Base-by-base conservation (phyloP, 192 early-diverging fungal species). In the Backusella morwellensis region DNA sequence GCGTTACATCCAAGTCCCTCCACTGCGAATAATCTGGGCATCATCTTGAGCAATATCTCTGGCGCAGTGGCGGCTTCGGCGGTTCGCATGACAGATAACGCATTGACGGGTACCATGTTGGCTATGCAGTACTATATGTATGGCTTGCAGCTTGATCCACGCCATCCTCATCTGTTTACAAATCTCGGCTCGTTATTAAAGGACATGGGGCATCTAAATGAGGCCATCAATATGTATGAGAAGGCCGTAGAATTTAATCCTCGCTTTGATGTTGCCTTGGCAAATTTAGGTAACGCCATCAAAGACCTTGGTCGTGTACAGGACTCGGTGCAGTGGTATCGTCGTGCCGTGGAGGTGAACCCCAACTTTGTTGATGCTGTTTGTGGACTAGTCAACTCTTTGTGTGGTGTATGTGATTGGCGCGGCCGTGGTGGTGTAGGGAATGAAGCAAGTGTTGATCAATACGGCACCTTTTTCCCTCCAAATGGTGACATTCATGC, bases 341-440 rank as follows among this genome's bases (percentile, higher is more conserved):
- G 90, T 63, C 91, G 94, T 29, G 95, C 96, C 0, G 89, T 96
- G 14, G 89, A 90, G 35, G 91, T 91, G 69, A 96, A 95, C 72
- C 95, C 95, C 15, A 90, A 95, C 74, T 97, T 97, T 85, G 91
- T 95, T 26, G 96, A 97, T 79, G 96, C 96, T 3, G 90, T 97
- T 47, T 97, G 95, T 83, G 95, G 95, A 35, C 89, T 92, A 73
- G 95, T 96, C 66, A 97, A 97, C 79, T 89, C 92, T 6, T 83
- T 97, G 73, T 88, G 93, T 32, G 95, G 95, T 70, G 91, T 97
- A 1, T 98, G 96, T 81, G 91, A 97, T 74, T 98, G 96, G 96
- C 87, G 90, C 35, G 93, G 88, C 34, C 91, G 95, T 36, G 92
- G 91, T 50, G 91, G 88, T 42, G 89, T 92, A 69, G 85, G 85